These are phyloP conservation scores for Otatea glauca DNA, from an alignment of 176 grass and related monocot genomes.

Conservation along the genomic window DNA sequence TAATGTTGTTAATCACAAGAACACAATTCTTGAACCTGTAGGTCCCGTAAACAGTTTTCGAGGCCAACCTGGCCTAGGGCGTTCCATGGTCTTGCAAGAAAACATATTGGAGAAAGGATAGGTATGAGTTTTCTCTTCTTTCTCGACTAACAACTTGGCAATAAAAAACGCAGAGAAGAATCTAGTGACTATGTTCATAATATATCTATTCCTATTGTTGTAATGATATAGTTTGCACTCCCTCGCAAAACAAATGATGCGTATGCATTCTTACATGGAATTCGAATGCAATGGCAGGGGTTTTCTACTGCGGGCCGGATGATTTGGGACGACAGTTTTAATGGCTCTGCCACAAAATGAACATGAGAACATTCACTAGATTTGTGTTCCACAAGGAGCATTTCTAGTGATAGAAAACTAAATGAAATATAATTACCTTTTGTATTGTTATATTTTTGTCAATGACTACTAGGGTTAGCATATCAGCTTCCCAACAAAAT, in stretches of 20 bases:
- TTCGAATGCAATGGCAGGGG: slow-evolving; percentile 42
- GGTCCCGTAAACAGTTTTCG: slow-evolving; percentile 69
- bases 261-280: neutral
- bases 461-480: neutral
- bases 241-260: neutral
- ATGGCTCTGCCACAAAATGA: slow-evolving; percentile 53
- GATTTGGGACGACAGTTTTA: slow-evolving; percentile 53
- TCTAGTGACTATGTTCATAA: neutral
- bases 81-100: slow-evolving; percentile 55
- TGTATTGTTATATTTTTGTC: neutral
- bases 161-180: neutral
- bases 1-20: neutral
- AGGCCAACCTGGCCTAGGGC: slow-evolving; percentile 74
- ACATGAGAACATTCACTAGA: slow-evolving; percentile 42
- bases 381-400: slow-evolving; percentile 69
- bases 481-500: neutral
- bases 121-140: slow-evolving; percentile 48
- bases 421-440: neutral
- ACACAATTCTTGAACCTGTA: slow-evolving; percentile 13
- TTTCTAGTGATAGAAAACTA: slow-evolving; percentile 32
- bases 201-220: neutral
- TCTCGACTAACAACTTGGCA: neutral
- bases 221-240: neutral
- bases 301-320: slow-evolving; percentile 63
- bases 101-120: slow-evolving; percentile 64